phyloP scores from a whole-genome alignment of 2,329 filamentous ascomycete species.

The Mollisiaceae sp. region DNA sequence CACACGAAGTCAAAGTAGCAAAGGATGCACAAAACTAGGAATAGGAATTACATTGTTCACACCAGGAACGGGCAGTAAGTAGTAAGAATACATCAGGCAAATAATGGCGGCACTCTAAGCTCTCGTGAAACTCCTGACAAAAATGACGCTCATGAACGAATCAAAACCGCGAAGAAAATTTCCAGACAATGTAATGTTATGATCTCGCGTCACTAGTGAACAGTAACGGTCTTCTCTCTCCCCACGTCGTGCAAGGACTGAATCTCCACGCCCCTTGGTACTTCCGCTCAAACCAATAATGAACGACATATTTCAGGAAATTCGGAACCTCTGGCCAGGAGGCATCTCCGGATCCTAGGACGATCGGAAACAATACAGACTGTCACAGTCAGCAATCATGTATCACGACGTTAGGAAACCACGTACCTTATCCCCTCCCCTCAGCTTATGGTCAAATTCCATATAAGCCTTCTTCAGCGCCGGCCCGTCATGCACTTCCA shows the following conservation, averaged over 20 bases:
- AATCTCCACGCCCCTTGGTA: slow-evolving; percentile 26
- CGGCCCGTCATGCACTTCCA: slow-evolving; percentile 43
- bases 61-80: no score
- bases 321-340: slow-evolving; percentile 21
- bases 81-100: no score
- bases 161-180: no score
- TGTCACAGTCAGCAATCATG: slow-evolving; percentile 5
- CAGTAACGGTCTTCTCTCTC: slow-evolving; percentile 14
- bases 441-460: slow-evolving; percentile 23
- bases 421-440: slow-evolving; percentile 23
- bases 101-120: no score
- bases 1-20: background rate
- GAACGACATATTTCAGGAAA: slow-evolving; percentile 15
- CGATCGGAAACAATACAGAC: slow-evolving; percentile 23
- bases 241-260: slow-evolving; percentile 23
- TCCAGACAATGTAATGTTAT: background rate
- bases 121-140: no score
- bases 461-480: slow-evolving; percentile 22
- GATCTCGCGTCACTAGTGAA: background rate
- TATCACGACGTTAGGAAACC: background rate
- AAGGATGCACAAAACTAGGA: no score
- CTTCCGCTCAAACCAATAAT: slow-evolving; percentile 28
- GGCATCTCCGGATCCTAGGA: slow-evolving; percentile 17
- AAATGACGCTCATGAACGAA: no score
- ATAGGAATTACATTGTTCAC: no score